Conservation (phyloP, 768 basidiomycete genomes). For the Leucocoprinus sp. region DNA sequence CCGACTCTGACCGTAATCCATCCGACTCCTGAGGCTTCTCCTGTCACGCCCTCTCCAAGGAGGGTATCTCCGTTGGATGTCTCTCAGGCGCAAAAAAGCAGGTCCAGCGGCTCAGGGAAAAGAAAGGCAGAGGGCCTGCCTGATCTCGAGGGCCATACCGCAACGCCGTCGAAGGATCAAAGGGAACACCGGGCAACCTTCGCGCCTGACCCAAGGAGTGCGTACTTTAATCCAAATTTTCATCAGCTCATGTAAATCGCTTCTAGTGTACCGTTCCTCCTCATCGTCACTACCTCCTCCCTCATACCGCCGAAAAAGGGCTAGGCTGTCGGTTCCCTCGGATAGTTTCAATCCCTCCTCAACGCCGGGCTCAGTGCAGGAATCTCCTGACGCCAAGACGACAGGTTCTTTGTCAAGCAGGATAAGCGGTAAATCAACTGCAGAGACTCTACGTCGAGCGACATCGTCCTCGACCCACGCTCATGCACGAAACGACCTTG, state of each 20-base stretch:
- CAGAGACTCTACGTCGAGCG: slow-evolving; percentile 14
- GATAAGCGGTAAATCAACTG: slow-evolving; percentile 21
- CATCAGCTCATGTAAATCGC: slow-evolving; percentile 16
- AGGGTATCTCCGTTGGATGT: slow-evolving; percentile 20
- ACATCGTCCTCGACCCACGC: slow-evolving; percentile 18
- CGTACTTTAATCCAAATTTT: slow-evolving; percentile 22
- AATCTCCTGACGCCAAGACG: slow-evolving; percentile 28
- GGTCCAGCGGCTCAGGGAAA: slow-evolving; percentile 40
- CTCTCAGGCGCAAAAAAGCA: slow-evolving; percentile 25
- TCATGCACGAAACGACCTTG: slow-evolving; percentile 18
- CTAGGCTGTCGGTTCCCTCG: slow-evolving; percentile 41
- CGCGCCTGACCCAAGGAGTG: slow-evolving; percentile 55
- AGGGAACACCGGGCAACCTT: slow-evolving; percentile 51
- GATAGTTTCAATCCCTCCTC: slow-evolving; percentile 33
- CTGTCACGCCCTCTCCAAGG: slow-evolving; percentile 22
- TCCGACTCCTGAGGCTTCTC: slow-evolving; percentile 33
- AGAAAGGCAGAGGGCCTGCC: slow-evolving; percentile 62
- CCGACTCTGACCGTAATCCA: slow-evolving; percentile 31
- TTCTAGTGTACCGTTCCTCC: slow-evolving; percentile 46
- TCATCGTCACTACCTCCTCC: slow-evolving; percentile 54
- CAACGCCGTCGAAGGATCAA: slow-evolving; percentile 57
- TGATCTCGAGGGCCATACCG: slow-evolving; percentile 39
- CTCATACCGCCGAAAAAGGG: slow-evolving; percentile 62
- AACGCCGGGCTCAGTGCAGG: slow-evolving; percentile 11
- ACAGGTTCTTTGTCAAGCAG: slow-evolving; percentile 40